A percentile compares a stretch with the other conserved stretches of the same genome.
Evolutionary conservation across 495 filamentous ascomycete genomes (phyloP).

Genomic region (Parathielavia appendiculata): DNA sequence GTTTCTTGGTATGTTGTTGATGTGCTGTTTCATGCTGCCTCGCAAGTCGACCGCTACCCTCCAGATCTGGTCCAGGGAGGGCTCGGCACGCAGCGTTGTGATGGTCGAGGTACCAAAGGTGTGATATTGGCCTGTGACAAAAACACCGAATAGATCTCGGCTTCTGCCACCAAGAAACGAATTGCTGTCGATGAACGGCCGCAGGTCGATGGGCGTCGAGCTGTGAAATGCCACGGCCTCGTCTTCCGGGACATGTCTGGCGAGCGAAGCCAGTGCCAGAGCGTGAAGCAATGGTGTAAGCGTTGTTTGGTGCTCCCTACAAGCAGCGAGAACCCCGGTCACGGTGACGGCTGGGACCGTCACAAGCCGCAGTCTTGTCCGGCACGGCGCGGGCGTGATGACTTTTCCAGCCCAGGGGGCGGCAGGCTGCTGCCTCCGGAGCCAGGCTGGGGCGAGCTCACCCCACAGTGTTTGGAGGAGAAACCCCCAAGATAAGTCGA

Average conservation of each 20-base stretch:
- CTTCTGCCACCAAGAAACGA: background rate
- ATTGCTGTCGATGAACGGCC: constrained; percentile 22
- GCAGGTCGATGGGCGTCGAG: constrained; percentile 31
- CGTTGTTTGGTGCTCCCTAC: constrained; percentile 29
- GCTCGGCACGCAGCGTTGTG: constrained; percentile 15
- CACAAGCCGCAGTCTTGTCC: constrained; percentile 30
- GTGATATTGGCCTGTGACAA: constrained; percentile 27
- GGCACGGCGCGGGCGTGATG: constrained; percentile 21
- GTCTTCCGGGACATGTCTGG: constrained; percentile 18
- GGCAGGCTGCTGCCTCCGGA: constrained; percentile 7
- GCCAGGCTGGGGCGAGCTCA: constrained; percentile 19
- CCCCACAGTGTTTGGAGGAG: constrained; percentile 23
- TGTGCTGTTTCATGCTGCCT: constrained; percentile 17
- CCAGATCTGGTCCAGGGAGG: constrained; percentile 28
- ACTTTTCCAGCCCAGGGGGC: constrained; percentile 30
- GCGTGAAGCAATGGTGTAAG: constrained; percentile 34
- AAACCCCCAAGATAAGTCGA: constrained; percentile 27
- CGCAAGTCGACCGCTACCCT: constrained; percentile 23
- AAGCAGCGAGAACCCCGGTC: constrained; percentile 23
- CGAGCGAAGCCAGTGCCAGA: constrained; percentile 26
- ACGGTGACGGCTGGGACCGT: constrained; percentile 18
- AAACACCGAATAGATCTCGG: constrained; percentile 25
- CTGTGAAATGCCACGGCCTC: constrained; percentile 25
- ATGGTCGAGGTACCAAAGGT: constrained; percentile 20
- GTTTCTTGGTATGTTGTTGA: constrained; percentile 24